phyloP scores from a whole-genome alignment of 768 basidiomycete species.

The Gyrodon lividus region DNA sequence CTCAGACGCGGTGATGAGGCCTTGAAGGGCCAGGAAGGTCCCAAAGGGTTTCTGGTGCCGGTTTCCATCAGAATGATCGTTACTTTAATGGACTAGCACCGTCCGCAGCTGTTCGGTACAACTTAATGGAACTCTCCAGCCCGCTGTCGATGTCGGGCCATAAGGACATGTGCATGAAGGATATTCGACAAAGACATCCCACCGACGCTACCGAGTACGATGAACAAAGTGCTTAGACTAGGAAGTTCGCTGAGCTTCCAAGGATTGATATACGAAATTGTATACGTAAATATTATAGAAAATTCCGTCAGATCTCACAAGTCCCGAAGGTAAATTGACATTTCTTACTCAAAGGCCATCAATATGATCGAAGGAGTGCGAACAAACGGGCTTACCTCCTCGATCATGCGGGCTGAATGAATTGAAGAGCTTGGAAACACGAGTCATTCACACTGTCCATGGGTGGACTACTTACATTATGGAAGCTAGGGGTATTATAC shows the following conservation, averaged over 20 bases:
- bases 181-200: neutral
- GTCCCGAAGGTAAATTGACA: slow-evolving; percentile 26
- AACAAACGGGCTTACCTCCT: slow-evolving; percentile 12
- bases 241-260: slow-evolving; percentile 11
- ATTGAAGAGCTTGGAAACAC: neutral
- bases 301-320: slow-evolving; percentile 25
- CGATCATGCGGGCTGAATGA: slow-evolving; percentile 8
- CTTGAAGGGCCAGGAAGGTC: slow-evolving; percentile 4
- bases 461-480: slow-evolving; percentile 33
- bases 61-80: slow-evolving; percentile 35
- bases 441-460: slow-evolving; percentile 1
- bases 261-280: slow-evolving; percentile 2
- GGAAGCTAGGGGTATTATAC: slow-evolving; percentile 32
- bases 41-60: slow-evolving; percentile 7
- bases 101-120: slow-evolving; percentile 8
- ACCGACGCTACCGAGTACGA: neutral
- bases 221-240: slow-evolving; percentile 7
- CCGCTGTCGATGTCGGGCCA: neutral
- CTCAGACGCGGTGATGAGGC: slow-evolving; percentile 12
- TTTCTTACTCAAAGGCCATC: slow-evolving; percentile 31
- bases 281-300: slow-evolving; percentile 24
- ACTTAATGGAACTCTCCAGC: slow-evolving; percentile 9
- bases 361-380: slow-evolving; percentile 25
- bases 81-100: slow-evolving; percentile 22
- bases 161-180: neutral